Evolutionary conservation across 73 alveolate species (phyloP), one percentile per base, ranked within the genome.

Genomic region (Paramecium sonneborni): DNA sequence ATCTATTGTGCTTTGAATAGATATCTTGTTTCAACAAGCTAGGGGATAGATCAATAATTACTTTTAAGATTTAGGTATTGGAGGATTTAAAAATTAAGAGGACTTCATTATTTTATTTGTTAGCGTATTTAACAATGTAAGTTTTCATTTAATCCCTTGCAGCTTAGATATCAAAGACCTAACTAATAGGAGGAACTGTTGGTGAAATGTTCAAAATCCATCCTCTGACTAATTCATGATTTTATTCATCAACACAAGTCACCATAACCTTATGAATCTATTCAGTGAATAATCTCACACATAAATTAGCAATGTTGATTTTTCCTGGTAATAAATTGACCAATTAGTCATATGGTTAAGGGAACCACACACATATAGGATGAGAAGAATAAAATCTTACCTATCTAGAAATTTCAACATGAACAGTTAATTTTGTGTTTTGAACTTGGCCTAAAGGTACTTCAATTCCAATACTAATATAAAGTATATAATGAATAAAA

Each of bases 311-410:
- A 23, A 79, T 79, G 18, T 79, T 79, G 34, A 44, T 79, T 79
- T 41, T 79, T 44, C 72, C 76, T 41, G 69, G 74, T 23, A 43
- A 21, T 21, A 79, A 46, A 14, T 26, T 79, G 1, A 43, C 69
- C 10, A 46, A 26, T 24, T 44, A 5, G 41, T 79, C 90, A 44
- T 24, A 79, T 3, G 90, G 90, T 79, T 79, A 23, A 12, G 90
- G 90, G 9, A 79, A 79, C 90, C 90, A 79, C 15, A 79, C 34
- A 39, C 74, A 43, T n/a, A 79, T 24, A 0, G 90, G 90, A 24
- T 79, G 90, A 26, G 90, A 79, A 5, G 90, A 79, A 30, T 30
- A 79, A 79, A 79, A 79, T 79, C 26, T 79, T 5, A 44, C 90
- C 15, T 79, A 43, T 43, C 48, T 79, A n/a, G 90, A 39, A 10